Percentiles rank a stretch among this genome's conserved stretches.
Conservation (phyloP, 2,329 filamentous ascomycete species). For the Cadophora malorum region DNA sequence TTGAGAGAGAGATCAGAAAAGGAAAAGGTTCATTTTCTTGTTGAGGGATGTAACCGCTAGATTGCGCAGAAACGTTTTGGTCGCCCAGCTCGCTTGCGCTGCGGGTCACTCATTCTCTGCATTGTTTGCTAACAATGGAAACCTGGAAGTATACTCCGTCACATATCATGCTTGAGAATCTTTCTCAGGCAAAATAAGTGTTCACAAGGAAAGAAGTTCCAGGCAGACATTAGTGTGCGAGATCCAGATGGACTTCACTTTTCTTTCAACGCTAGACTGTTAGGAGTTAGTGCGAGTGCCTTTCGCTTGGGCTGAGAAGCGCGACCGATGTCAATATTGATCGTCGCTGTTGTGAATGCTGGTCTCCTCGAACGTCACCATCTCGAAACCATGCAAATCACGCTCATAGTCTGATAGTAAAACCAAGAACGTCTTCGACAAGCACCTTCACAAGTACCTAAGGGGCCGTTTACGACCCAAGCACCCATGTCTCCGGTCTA, state of each 20-base stretch:
- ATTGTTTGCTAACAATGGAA: too few relatives aligned
- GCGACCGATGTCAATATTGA: background rate
- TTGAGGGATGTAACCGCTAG: background rate
- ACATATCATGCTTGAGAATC: too few relatives aligned
- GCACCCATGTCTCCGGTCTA: slow-evolving; percentile 34
- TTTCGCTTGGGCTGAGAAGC: background rate
- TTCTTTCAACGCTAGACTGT: background rate
- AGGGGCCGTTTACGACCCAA: background rate
- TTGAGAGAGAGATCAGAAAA: background rate
- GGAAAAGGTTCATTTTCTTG: background rate
- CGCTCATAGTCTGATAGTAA: background rate
- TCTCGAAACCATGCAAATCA: background rate
- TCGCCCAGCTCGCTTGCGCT: background rate
- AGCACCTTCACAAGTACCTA: background rate
- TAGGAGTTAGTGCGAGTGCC: background rate
- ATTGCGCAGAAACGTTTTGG: background rate
- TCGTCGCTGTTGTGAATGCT: background rate
- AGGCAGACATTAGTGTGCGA: background rate
- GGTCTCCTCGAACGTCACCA: background rate
- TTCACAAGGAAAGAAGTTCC: too few relatives aligned
- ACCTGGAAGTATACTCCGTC: too few relatives aligned
- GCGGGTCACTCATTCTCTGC: background rate
- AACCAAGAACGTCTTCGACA: background rate
- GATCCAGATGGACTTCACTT: background rate
- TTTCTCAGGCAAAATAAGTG: too few relatives aligned